Evolutionary conservation across 2,329 filamentous ascomycete genomes (phyloP).

Genomic region (Sporothrix humicola): DNA sequence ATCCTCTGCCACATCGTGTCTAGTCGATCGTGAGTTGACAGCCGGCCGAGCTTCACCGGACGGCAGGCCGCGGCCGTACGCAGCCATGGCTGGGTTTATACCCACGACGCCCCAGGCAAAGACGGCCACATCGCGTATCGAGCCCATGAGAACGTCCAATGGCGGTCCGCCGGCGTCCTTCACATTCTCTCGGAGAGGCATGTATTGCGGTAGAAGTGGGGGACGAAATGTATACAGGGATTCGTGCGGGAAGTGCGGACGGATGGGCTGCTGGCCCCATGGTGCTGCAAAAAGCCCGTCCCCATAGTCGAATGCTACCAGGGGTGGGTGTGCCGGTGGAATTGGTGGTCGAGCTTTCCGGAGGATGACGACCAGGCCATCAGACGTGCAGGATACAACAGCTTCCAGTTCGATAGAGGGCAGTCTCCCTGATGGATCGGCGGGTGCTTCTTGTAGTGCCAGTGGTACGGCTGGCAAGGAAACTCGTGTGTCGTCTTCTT

Average conservation of each 20-base stretch:
- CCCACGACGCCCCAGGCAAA: constrained; percentile 84
- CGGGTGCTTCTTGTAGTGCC: not conserved
- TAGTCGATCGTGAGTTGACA: not conserved
- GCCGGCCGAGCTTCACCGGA: constrained; percentile 67
- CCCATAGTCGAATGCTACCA: constrained; percentile 54
- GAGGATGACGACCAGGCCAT: constrained; percentile 82
- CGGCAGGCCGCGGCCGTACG: constrained; percentile 66
- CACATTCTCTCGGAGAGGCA: constrained; percentile 52
- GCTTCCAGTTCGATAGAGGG: constrained; percentile 76
- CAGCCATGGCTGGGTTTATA: constrained; percentile 76
- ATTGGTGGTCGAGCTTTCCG: constrained; percentile 74
- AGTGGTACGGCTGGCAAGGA: constrained; percentile 19
- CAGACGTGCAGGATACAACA: constrained; percentile 89
- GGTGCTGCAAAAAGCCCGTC: constrained; percentile 79
- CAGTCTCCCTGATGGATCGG: constrained; percentile 39
- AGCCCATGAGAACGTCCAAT: constrained; percentile 71
- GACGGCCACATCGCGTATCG: constrained; percentile 83
- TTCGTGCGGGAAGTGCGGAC: constrained; percentile 52
- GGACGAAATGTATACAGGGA: constrained; percentile 53
- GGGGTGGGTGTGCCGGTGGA: constrained; percentile 60
- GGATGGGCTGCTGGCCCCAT: constrained; percentile 73
- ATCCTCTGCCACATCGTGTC: not conserved
- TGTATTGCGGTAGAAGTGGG: constrained; percentile 52
- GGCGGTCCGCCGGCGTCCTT: constrained; percentile 60
- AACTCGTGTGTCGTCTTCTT: constrained; percentile 30